Base-by-base conservation (phyloP, 139 green algal genomes). In the Chlorella sp. region DNA sequence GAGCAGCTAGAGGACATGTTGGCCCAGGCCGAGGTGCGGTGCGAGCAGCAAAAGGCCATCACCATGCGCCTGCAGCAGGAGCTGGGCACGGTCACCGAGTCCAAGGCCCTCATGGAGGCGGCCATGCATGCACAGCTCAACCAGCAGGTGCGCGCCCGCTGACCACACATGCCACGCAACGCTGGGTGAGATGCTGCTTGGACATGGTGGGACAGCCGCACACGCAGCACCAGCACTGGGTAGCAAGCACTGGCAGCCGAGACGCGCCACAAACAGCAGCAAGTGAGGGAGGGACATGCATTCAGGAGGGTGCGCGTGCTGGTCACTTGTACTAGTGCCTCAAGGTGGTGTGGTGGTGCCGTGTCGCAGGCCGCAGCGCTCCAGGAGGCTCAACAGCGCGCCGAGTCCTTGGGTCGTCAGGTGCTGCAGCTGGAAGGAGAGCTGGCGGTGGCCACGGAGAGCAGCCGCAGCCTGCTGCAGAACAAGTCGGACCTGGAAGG, bases 1-100 rank as follows among this genome's bases (percentile, higher is more conserved):
- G 55, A 81, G 79, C 87, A 93, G 76, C 78, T 94, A 23, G 89
- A 94, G 75, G 88, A 93, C 29, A 74, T 93, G 77, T 77, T 94
- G 68, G 68, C 73, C 2, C 32, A 71, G 0, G 83, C 87, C 27
- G 89, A 93, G 42, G 72, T 74, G 51, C 34, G 65, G 20, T 60
- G 42, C 42, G 74, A 79, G 31, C 77, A 77, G 42, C 32, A 85
- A 59, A 70, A 75, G 72, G 80, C 70, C 50, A 68, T 51, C 31
- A 42, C 60, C 59, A 55, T 27, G 26, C 35, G 66, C 29, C 29
- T 78, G 22, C 55, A 63, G 23, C 69, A 70, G 33, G 71, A 88
- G 67, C 71, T 88, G 27, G 51, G 67, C 3, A 73, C 71, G 2
- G 29, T 86, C 61, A 72, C 85, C 62, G 80, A 81, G 6, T 72